A percentile compares a stretch with the other conserved stretches of the same genome.
Evolutionary conservation across 768 basidiomycete genomes (phyloP).

Genomic region (Boletus vermiculosoides): DNA sequence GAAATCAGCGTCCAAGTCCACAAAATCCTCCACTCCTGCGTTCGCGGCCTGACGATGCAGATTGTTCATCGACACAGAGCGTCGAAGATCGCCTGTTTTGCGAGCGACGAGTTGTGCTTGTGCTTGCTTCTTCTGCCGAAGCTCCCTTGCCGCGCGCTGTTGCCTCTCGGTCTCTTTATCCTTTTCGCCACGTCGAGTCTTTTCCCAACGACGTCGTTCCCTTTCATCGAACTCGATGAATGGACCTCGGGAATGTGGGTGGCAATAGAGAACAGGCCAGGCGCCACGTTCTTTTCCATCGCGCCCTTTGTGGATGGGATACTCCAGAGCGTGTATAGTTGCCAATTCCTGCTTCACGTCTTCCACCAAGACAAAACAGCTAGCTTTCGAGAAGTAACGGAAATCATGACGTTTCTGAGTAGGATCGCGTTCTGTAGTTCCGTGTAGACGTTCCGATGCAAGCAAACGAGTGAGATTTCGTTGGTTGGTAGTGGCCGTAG

Average conservation of each 20-base stretch:
- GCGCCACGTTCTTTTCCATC: slow-evolving; percentile 54
- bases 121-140: slow-evolving; percentile 30
- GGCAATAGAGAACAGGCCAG: slow-evolving; percentile 85
- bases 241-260: slow-evolving; percentile 69
- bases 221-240: slow-evolving; percentile 74
- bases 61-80: slow-evolving; percentile 74
- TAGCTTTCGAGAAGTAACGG: slow-evolving; percentile 76
- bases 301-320: slow-evolving; percentile 52
- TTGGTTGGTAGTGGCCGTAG: slow-evolving; percentile 34
- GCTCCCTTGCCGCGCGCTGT: slow-evolving; percentile 26
- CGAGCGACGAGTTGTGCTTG: slow-evolving; percentile 28
- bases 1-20: slow-evolving; percentile 42
- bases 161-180: slow-evolving; percentile 35
- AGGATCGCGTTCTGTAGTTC: slow-evolving; percentile 87
- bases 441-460: slow-evolving; percentile 81
- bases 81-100: slow-evolving; percentile 58
- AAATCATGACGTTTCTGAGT: slow-evolving; percentile 85
- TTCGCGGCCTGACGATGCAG: slow-evolving; percentile 55
- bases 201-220: slow-evolving; percentile 68
- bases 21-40: slow-evolving; percentile 39
- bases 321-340: slow-evolving; percentile 84
- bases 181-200: slow-evolving; percentile 42
- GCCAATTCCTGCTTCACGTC: slow-evolving; percentile 82
- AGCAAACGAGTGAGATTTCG: slow-evolving; percentile 60
- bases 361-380: slow-evolving; percentile 87